Percentiles rank a stretch among this genome's conserved stretches.
Conservation (phyloP, 202 grass and related monocot genomes). For the Elaeis oleifera region DNA sequence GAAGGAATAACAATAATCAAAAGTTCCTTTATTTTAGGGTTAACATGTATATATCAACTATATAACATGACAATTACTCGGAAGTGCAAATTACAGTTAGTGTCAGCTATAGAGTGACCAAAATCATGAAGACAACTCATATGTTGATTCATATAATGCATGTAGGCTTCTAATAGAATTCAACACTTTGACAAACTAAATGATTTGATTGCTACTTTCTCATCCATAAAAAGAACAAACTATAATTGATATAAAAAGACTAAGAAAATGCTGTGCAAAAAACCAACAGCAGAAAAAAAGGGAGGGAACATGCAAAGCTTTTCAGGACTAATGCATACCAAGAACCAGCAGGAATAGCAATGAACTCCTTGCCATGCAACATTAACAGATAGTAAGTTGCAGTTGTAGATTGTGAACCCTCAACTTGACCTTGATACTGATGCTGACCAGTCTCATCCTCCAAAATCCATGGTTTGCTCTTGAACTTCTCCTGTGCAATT, state of each 20-base stretch:
- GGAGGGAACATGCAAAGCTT: constrained; percentile 5
- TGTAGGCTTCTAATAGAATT: too few species aligned
- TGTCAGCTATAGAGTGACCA: too few species aligned
- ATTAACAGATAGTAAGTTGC: constrained; percentile 92
- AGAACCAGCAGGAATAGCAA: constrained; percentile 71
- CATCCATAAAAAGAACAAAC: too few species aligned
- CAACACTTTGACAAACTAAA: too few species aligned
- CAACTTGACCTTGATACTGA: constrained; percentile 88
- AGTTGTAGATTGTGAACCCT: constrained; percentile 86
- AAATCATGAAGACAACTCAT: too few species aligned
- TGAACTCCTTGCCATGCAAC: constrained; percentile 87
- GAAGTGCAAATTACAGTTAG: too few species aligned
- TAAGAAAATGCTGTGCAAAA: too few species aligned
- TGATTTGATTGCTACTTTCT: too few species aligned
- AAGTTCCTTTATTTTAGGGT: not conserved
- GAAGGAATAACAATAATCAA: constrained; percentile 1
- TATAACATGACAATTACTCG: too few species aligned
- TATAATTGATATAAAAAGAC: too few species aligned
- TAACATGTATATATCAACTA: too few species aligned
- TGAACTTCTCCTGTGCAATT: constrained; percentile 58
- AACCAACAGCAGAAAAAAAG: not conserved
- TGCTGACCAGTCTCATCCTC: constrained; percentile 92
- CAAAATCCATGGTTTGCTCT: constrained; percentile 84
- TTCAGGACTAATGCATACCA: constrained; percentile 45
- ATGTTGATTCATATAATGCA: too few species aligned